phyloP scores from a whole-genome alignment of 257 asterid species.

The Nicotiana otophora region DNA sequence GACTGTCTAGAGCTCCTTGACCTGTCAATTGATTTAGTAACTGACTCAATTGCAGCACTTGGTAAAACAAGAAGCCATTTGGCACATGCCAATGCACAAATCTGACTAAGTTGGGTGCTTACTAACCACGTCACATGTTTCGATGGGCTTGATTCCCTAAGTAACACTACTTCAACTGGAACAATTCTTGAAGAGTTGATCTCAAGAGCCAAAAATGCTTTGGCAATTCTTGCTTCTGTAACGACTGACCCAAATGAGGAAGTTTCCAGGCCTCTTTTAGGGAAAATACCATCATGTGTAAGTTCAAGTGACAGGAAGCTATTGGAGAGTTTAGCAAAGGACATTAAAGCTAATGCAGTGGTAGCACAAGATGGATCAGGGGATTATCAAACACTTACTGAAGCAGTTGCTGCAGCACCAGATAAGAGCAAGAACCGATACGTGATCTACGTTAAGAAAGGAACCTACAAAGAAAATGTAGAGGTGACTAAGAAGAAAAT shows the following conservation, averaged over 20 bases:
- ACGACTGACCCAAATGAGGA: not conserved
- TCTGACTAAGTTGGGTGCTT: slow-evolving; percentile 48
- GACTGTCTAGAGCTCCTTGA: slow-evolving; percentile 48
- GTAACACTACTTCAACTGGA: not conserved
- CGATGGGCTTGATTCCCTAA: too few relatives aligned
- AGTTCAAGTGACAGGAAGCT: slow-evolving; percentile 29
- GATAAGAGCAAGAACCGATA: slow-evolving; percentile 22
- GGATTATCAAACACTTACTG: slow-evolving; percentile 29
- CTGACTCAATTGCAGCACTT: slow-evolving; percentile 25
- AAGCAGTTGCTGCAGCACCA: slow-evolving; percentile 48
- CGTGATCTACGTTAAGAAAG: slow-evolving; percentile 46
- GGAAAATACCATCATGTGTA: slow-evolving; percentile 39
- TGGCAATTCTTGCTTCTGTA: slow-evolving; percentile 29
- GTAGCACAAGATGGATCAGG: slow-evolving; percentile 46
- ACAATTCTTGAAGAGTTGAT: slow-evolving; percentile 20
- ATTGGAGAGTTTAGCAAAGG: slow-evolving; percentile 18
- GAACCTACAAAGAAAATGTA: too few relatives aligned
- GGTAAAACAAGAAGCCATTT: not conserved
- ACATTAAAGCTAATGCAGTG: too few relatives aligned
- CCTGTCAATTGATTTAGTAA: slow-evolving; percentile 33
- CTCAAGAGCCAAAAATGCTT: too few relatives aligned
- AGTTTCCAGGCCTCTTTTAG: not conserved
- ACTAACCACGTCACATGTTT: slow-evolving; percentile 48
- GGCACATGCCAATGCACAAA: slow-evolving; percentile 20
- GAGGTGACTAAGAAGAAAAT: slow-evolving; percentile 28